Evolutionary conservation across 768 basidiomycete genomes (phyloP).

Genomic region (Solioccasus polychromus): DNA sequence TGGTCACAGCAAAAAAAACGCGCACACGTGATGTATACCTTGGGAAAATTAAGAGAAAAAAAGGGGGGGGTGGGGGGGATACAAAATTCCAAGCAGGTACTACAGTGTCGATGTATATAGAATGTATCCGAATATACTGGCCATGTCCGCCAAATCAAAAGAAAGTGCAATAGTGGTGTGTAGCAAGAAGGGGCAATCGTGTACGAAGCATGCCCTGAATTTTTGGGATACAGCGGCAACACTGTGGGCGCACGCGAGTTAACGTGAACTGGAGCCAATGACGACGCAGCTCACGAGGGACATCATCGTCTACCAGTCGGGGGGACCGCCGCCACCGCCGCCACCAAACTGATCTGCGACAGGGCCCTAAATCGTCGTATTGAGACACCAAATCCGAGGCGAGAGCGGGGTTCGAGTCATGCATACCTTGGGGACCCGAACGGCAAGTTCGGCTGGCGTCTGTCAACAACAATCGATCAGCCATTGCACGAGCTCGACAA

Average conservation of each 20-base stretch:
- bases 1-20: conserved; percentile 16
- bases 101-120: conserved; percentile 8
- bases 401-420: background rate
- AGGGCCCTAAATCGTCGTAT: conserved; percentile 15
- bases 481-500: conserved; percentile 1
- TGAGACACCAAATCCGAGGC: too few relatives aligned
- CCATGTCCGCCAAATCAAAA: conserved; percentile 2
- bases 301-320: conserved; percentile 27
- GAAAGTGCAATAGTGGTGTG: background rate
- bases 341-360: conserved; percentile 18
- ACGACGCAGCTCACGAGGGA: conserved; percentile 9
- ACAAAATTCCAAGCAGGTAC: conserved; percentile 2
- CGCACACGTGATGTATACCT: conserved; percentile 9
- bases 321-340: conserved; percentile 9
- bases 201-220: conserved; percentile 12
- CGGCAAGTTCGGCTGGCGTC: conserved; percentile 11
- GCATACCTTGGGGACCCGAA: conserved; percentile 14
- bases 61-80: background rate
- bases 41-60: too few relatives aligned
- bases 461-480: conserved; percentile 5
- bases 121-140: conserved; percentile 6
- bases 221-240: conserved; percentile 10
- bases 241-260: conserved; percentile 7
- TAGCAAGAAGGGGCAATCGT: conserved; percentile 1
- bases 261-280: conserved; percentile 1